A percentile compares a stretch with the other conserved stretches of the same genome.
These are phyloP conservation scores for Fusarium vanettenii DNA, from an alignment of 2,329 filamentous ascomycete genomes.

Conservation along the genomic window DNA sequence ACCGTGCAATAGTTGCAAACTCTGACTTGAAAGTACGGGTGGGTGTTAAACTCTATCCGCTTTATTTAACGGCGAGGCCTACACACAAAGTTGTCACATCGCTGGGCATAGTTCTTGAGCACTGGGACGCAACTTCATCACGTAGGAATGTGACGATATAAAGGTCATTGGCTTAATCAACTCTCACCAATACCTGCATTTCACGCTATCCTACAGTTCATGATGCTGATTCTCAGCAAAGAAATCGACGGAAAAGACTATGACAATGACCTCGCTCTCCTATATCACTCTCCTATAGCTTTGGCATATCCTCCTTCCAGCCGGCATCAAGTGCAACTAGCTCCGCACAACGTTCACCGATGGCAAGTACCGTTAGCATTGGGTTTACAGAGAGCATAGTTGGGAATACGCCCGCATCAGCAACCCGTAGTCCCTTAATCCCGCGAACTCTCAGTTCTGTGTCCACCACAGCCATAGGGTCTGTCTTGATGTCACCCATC, in stretches of 20 bases:
- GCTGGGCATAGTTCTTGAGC: not conserved
- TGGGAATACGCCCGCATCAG: not conserved
- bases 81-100: too few species aligned
- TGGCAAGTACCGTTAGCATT: not conserved
- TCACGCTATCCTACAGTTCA: too few species aligned
- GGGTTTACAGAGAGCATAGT: not conserved
- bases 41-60: too few species aligned
- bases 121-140: not conserved
- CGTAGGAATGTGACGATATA: not conserved
- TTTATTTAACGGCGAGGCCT: too few species aligned
- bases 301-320: not conserved
- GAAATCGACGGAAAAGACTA: too few species aligned
- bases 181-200: too few species aligned
- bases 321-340: not conserved
- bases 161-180: not conserved
- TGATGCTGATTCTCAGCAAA: too few species aligned
- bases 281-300: not conserved
- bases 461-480: not conserved
- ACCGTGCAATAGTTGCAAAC: too few species aligned
- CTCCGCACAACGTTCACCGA: not conserved
- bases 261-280: not conserved
- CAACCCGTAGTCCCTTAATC: not conserved
- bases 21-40: too few species aligned
- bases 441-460: not conserved
- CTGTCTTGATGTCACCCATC: not conserved